Evolutionary conservation across 148 eudicot species (phyloP).

Genomic region (Chenopodium album): DNA sequence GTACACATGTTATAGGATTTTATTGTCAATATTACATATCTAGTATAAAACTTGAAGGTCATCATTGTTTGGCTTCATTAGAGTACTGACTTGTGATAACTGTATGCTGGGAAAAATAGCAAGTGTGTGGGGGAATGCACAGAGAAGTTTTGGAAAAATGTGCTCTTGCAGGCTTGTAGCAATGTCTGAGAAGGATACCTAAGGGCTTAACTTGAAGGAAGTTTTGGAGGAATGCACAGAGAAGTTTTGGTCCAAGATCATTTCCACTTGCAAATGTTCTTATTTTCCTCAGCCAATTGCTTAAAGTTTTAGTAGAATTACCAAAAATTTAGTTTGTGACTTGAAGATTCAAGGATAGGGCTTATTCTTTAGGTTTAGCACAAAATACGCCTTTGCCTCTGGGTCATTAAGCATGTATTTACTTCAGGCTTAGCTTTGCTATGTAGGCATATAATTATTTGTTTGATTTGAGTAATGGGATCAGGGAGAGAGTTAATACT

Average conservation of each 20-base stretch:
- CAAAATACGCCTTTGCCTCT: background rate
- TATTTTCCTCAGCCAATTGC: background rate
- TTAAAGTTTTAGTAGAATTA: too few species aligned
- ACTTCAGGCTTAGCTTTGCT: background rate
- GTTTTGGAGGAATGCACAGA: background rate
- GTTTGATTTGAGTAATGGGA: too few species aligned
- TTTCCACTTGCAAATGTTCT: background rate
- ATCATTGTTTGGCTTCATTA: background rate
- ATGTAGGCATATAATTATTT: background rate
- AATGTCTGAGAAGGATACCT: too few species aligned
- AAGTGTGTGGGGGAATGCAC: background rate
- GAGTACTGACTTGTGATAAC: background rate
- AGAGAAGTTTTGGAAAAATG: background rate
- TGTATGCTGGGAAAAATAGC: background rate
- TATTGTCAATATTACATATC: background rate
- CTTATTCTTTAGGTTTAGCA: background rate
- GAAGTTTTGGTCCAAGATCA: background rate
- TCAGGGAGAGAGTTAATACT: too few species aligned
- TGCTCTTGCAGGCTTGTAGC: background rate
- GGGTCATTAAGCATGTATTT: background rate
- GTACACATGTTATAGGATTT: background rate
- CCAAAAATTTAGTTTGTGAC: background rate
- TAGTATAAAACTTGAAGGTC: background rate
- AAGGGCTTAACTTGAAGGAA: too few species aligned
- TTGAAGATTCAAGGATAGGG: background rate